A percentile compares a stretch with the other conserved stretches of the same genome.
Conservation (phyloP, 1,139 yeast genomes). For the Saccharomyces pastorianus region DNA sequence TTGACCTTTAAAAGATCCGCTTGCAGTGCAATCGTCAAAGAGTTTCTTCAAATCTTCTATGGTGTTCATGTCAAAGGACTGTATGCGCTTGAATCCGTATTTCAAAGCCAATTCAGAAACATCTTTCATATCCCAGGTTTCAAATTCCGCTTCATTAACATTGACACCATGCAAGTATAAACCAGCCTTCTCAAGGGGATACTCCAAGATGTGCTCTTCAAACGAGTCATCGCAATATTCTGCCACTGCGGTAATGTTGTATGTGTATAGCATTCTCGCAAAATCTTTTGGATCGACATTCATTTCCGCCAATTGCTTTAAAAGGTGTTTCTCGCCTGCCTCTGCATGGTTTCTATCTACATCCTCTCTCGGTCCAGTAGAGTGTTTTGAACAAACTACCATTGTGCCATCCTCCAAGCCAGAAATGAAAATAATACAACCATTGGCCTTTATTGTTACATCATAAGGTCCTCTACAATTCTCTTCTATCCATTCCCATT, state of each 20-base stretch:
- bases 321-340: slow-evolving; percentile 58
- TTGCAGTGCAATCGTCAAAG: slow-evolving; percentile 48
- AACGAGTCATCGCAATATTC: slow-evolving; percentile 89
- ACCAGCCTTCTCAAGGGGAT: slow-evolving; percentile 58
- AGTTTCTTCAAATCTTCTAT: slow-evolving; percentile 41
- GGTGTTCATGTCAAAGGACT: slow-evolving; percentile 37
- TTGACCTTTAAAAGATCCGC: slow-evolving; percentile 61
- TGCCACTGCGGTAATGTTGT: slow-evolving; percentile 75
- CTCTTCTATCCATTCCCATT: slow-evolving; percentile 38
- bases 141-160: slow-evolving; percentile 53
- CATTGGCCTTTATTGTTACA: slow-evolving; percentile 81
- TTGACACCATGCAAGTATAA: slow-evolving; percentile 86
- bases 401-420: slow-evolving; percentile 68
- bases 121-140: slow-evolving; percentile 52
- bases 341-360: slow-evolving; percentile 60
- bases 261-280: slow-evolving; percentile 44
- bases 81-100: slow-evolving; percentile 67
- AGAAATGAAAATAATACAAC: slow-evolving; percentile 80
- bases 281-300: slow-evolving; percentile 42
- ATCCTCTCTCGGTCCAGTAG: slow-evolving; percentile 63
- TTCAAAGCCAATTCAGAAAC: slow-evolving; percentile 53
- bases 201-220: slow-evolving; percentile 89
- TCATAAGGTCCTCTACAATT: slow-evolving; percentile 69
- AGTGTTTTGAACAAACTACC: slow-evolving; percentile 81
- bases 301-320: slow-evolving; percentile 39